Conservation (phyloP, 768 basidiomycete species). For the Hortiboletus flavorubellus region DNA sequence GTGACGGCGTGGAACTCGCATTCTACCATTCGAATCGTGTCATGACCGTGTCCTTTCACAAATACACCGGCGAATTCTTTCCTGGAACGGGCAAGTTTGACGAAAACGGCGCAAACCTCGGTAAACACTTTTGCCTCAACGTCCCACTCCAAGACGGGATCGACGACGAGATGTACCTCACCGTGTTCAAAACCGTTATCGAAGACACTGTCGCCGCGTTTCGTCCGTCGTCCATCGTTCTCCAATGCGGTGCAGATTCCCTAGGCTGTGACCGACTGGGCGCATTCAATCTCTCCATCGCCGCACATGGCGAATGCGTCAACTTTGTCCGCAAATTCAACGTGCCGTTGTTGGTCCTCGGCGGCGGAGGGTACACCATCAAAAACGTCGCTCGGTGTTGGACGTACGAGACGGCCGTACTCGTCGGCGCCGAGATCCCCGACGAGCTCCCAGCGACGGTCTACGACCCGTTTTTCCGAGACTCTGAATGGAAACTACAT, state of each 20-base stretch:
- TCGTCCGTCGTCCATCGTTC: constrained; percentile 84
- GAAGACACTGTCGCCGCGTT: constrained; percentile 91
- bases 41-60: constrained; percentile 98
- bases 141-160: constrained; percentile 95
- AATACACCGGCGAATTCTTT: constrained; percentile 98
- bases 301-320: constrained; percentile 97
- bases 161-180: constrained; percentile 95
- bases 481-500: constrained; percentile 89
- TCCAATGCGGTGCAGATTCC: constrained; percentile 97
- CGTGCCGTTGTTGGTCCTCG: constrained; percentile 86
- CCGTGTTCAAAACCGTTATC: constrained; percentile 93
- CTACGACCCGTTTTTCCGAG: constrained; percentile 91
- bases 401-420: constrained; percentile 96
- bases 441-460: constrained; percentile 86
- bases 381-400: constrained; percentile 98
- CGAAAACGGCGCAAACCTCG: constrained; percentile 83
- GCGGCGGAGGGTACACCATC: constrained; percentile 96
- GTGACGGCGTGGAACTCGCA: constrained; percentile 96
- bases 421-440: constrained; percentile 78
- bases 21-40: constrained; percentile 99
- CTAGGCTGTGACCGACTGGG: constrained; percentile 93
- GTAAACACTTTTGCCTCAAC: constrained; percentile 94
- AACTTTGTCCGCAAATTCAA: constrained; percentile 93
- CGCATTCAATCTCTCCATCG: constrained; percentile 96
- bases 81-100: constrained; percentile 95